Percentiles rank a stretch among this genome's conserved stretches.
These are phyloP conservation scores for Hippophae gyantsensis DNA, from an alignment of 306 rosid genomes.

Conservation along the genomic window DNA sequence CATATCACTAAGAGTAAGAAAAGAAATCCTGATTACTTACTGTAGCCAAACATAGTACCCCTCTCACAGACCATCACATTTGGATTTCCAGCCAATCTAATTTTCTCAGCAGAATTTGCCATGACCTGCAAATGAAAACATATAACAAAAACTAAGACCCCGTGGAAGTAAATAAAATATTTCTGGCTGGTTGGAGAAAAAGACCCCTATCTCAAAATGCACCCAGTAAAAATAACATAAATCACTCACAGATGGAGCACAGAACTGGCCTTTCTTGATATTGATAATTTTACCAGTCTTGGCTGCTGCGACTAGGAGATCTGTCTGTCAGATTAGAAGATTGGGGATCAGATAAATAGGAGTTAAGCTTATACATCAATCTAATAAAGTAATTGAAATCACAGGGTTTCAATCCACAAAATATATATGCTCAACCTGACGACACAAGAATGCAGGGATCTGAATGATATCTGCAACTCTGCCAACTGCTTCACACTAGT, in stretches of 20 bases:
- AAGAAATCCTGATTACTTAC: conserved; percentile 46
- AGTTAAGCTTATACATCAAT: conserved; percentile 13
- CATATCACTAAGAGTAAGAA: conserved; percentile 4
- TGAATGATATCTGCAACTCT: conserved; percentile 91
- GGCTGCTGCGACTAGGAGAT: conserved; percentile 96
- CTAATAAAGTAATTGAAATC: neutral
- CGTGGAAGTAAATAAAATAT: neutral
- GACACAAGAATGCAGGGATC: conserved; percentile 95
- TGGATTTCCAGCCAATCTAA: conserved; percentile 87
- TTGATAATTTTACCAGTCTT: conserved; percentile 83
- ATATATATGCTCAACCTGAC: conserved; percentile 44
- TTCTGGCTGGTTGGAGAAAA: neutral
- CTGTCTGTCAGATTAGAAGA: conserved; percentile 61
- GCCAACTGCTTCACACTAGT: conserved; percentile 85
- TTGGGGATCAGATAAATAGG: conserved; percentile 22
- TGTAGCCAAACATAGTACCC: conserved; percentile 98
- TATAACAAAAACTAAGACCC: neutral
- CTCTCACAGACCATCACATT: conserved; percentile 98
- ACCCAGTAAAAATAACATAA: neutral
- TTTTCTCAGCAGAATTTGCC: conserved; percentile 83
- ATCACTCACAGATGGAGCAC: conserved; percentile 89
- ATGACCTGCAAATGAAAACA: conserved; percentile 52
- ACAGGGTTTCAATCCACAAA: conserved; percentile 1
- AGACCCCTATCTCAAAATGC: neutral
- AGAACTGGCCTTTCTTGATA: conserved; percentile 96